Percentiles rank a stretch among this genome's conserved stretches.
phyloP scores from a whole-genome alignment of 2,329 filamentous ascomycete genomes.

The Aspergillus ochraceus region DNA sequence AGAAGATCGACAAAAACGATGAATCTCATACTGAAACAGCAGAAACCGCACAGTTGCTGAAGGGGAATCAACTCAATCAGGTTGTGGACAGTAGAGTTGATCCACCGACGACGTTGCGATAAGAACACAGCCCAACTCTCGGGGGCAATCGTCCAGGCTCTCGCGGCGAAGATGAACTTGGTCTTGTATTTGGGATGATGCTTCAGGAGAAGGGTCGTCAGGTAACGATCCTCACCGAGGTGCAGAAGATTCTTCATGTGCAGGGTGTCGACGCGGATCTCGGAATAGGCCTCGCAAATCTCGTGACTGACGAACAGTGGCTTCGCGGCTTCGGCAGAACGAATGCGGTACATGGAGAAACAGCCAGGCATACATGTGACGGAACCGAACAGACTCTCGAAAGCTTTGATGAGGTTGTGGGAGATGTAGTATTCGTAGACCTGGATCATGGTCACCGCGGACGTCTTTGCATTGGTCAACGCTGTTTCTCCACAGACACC shows the following conservation, averaged over 20 bases:
- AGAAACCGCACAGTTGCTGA: constrained; percentile 95
- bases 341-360: constrained; percentile 98
- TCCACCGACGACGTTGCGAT: constrained; percentile 98
- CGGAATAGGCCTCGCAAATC: constrained; percentile 81
- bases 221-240: constrained; percentile 93
- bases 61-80: constrained; percentile 92
- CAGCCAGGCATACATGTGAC: constrained; percentile 98
- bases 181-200: constrained; percentile 94
- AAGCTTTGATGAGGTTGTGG: constrained; percentile 94
- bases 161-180: constrained; percentile 89
- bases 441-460: constrained; percentile 97
- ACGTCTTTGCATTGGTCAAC: constrained; percentile 87
- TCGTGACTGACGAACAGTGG: constrained; percentile 94
- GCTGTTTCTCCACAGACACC: constrained; percentile 93
- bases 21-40: constrained; percentile 99
- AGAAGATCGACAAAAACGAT: constrained; percentile 92
- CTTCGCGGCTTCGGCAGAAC: constrained; percentile 90
- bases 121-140: constrained; percentile 94
- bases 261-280: constrained; percentile 93
- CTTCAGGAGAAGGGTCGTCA: constrained; percentile 93
- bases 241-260: constrained; percentile 99
- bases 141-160: constrained; percentile 96
- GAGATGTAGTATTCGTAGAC: constrained; percentile 99
- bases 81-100: constrained; percentile 99
- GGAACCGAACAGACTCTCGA: constrained; percentile 94